phyloP scores from a whole-genome alignment of 2,329 filamentous ascomycete genomes.

The Fusarium staphyleae region DNA sequence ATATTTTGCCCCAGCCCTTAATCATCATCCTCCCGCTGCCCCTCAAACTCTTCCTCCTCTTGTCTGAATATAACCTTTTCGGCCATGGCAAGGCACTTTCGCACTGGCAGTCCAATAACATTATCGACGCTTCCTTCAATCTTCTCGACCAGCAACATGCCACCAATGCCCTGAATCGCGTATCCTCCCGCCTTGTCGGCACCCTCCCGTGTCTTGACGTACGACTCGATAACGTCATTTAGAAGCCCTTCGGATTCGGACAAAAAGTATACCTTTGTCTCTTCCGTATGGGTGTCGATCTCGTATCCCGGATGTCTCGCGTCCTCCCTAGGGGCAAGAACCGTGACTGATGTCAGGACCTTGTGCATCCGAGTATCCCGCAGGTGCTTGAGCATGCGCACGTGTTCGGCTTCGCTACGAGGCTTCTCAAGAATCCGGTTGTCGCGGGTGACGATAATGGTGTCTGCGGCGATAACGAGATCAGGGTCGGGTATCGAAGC shows the following conservation, averaged over 20 bases:
- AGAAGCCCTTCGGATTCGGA: conserved; percentile 61
- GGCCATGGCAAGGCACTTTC: conserved; percentile 78
- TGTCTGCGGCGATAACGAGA: conserved; percentile 89
- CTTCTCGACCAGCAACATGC: conserved; percentile 84
- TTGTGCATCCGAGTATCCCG: conserved; percentile 80
- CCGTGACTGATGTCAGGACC: conserved; percentile 84
- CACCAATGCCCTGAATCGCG: conserved; percentile 87
- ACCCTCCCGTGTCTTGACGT: conserved; percentile 86
- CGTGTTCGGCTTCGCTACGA: conserved; percentile 78
- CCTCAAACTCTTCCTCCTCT: conserved; percentile 65
- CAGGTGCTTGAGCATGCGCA: conserved; percentile 82
- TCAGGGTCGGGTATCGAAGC: conserved; percentile 70
- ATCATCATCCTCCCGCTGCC: conserved; percentile 54
- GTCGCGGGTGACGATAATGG: conserved; percentile 78
- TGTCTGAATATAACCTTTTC: conserved; percentile 86
- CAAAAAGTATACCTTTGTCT: conserved; percentile 91
- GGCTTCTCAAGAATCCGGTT: conserved; percentile 93
- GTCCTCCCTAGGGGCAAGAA: conserved; percentile 82
- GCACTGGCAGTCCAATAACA: conserved; percentile 87
- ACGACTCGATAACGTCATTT: conserved; percentile 83
- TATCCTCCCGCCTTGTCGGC: conserved; percentile 97
- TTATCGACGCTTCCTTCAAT: conserved; percentile 94
- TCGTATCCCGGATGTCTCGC: conserved; percentile 86
- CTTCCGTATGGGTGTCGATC: conserved; percentile 81
- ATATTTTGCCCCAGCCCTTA: not conserved